A percentile compares a stretch with the other conserved stretches of the same genome.
Evolutionary conservation across 2,329 filamentous ascomycete species (phyloP).

Genomic region (Cercospora janseana): DNA sequence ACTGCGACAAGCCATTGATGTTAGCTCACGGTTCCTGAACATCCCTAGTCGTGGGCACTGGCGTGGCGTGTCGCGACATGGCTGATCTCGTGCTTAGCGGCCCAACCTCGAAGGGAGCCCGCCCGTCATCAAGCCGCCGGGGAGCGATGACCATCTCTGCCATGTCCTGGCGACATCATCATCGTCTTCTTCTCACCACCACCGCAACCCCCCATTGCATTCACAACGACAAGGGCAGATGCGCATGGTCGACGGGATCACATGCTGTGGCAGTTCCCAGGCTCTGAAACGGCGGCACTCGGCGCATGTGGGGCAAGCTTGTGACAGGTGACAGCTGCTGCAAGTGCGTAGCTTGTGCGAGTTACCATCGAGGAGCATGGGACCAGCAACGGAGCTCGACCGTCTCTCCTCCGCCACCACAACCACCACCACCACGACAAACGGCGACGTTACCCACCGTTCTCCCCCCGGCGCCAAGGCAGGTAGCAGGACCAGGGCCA

Average conservation of each 20-base stretch:
- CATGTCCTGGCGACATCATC: too few relatives aligned
- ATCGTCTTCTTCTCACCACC: too few relatives aligned
- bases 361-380: too few relatives aligned
- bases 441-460: background rate
- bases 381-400: too few relatives aligned
- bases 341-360: background rate
- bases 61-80: background rate
- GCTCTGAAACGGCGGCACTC: too few relatives aligned
- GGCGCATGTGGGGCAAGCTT: too few relatives aligned
- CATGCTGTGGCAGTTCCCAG: too few relatives aligned
- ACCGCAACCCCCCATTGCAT: too few relatives aligned
- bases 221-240: too few relatives aligned
- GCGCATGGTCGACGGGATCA: too few relatives aligned
- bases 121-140: background rate
- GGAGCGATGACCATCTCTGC: too few relatives aligned
- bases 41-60: background rate
- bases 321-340: constrained; percentile 6
- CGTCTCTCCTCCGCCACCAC: background rate
- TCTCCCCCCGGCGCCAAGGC: background rate
- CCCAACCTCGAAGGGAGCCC: background rate
- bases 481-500: background rate
- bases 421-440: background rate
- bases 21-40: constrained; percentile 1
- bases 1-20: background rate
- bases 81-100: constrained; percentile 3